phyloP scores from a whole-genome alignment of 2,329 filamentous ascomycete species.

The Colletotrichum cereale region DNA sequence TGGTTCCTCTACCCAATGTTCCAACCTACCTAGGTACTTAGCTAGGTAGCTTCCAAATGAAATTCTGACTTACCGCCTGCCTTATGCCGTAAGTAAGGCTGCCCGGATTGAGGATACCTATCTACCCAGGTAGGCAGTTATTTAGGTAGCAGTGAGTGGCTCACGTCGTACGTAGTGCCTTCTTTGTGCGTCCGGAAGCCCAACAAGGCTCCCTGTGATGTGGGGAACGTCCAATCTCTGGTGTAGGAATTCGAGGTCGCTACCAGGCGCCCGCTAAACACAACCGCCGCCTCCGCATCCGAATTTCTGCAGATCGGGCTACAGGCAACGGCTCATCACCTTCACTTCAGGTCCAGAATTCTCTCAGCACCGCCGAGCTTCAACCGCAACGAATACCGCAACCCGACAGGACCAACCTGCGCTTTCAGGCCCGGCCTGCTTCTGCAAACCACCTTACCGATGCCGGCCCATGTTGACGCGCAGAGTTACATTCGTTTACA shows the following conservation, averaged over 20 bases:
- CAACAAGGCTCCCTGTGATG: slow-evolving; percentile 14
- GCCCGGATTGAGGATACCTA: background rate
- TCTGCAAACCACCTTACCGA: slow-evolving; percentile 47
- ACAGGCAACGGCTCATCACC: slow-evolving; percentile 27
- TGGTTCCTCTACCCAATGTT: background rate
- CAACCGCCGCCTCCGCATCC: slow-evolving; percentile 19
- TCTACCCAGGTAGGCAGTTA: background rate
- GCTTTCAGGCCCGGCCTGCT: slow-evolving; percentile 29
- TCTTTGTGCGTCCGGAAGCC: background rate
- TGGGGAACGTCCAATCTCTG: background rate
- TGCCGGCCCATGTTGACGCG: slow-evolving; percentile 54
- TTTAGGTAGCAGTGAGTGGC: background rate
- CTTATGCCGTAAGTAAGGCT: background rate
- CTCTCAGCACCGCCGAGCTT: slow-evolving; percentile 22
- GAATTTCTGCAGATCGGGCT: slow-evolving; percentile 23
- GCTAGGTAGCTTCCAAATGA: background rate
- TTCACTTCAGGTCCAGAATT: slow-evolving; percentile 21
- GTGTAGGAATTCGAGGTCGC: slow-evolving; percentile 6
- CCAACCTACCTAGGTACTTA: background rate
- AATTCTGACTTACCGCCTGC: background rate
- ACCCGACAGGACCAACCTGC: slow-evolving; percentile 7
- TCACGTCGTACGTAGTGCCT: background rate
- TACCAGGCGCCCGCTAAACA: slow-evolving; percentile 18
- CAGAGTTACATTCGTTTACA: slow-evolving; percentile 51
- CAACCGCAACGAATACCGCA: slow-evolving; percentile 3